A percentile compares a stretch with the other conserved stretches of the same genome.
phyloP scores from a whole-genome alignment of 2,329 filamentous ascomycete species.

The Colletotrichum musicola region DNA sequence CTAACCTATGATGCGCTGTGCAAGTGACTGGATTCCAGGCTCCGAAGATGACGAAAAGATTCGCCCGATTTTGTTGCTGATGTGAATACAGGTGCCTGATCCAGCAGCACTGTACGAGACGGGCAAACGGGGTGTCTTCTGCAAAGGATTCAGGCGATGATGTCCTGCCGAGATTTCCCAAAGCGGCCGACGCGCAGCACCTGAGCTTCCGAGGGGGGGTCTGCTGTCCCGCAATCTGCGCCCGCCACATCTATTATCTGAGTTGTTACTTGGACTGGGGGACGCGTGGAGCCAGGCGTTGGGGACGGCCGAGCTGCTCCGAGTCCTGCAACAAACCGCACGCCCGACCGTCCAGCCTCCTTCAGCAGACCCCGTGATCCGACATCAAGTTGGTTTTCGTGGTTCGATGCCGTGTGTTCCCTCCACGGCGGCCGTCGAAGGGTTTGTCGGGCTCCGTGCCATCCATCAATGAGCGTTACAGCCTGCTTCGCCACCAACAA shows the following conservation, averaged over 20 bases:
- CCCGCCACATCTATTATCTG: slow-evolving; percentile 34
- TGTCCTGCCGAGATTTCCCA: slow-evolving; percentile 1
- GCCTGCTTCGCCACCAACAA: too few species aligned
- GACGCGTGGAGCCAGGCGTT: neutral
- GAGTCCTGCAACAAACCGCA: neutral
- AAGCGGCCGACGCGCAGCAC: neutral
- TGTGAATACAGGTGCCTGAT: neutral
- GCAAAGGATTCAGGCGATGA: neutral
- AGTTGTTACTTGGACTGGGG: neutral
- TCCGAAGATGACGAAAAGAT: neutral
- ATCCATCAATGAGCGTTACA: too few species aligned
- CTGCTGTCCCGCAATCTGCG: neutral
- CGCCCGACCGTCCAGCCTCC: neutral
- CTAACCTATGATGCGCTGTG: neutral
- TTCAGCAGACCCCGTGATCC: neutral
- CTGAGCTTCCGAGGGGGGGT: neutral
- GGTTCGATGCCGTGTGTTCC: too few species aligned
- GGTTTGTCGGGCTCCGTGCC: too few species aligned
- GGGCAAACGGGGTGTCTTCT: too few species aligned
- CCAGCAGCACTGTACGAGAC: too few species aligned
- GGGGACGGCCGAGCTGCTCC: neutral
- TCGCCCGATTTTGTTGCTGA: neutral
- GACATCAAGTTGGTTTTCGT: neutral
- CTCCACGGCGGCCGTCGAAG: too few species aligned
- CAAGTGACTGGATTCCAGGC: neutral